A percentile compares a stretch with the other conserved stretches of the same genome.
Evolutionary conservation across 2,329 filamentous ascomycete species (phyloP).

Genomic region (Bipolaris victoriae): DNA sequence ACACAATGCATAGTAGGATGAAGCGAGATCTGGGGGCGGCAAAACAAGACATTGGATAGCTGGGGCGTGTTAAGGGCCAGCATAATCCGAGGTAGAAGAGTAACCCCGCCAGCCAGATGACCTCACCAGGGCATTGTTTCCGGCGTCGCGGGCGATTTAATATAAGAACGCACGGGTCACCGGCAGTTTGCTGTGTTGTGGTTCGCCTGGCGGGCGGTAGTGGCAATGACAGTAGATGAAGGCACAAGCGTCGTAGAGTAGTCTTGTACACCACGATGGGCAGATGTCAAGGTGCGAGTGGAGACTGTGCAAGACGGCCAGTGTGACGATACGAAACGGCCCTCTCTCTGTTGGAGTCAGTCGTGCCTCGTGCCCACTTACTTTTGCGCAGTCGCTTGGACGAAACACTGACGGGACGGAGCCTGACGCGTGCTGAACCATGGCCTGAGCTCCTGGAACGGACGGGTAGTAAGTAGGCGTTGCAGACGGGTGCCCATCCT

Average conservation of each 20-base stretch:
- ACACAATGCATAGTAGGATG: neutral
- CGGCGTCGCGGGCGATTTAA: neutral
- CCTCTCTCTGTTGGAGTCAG: conserved; percentile 6
- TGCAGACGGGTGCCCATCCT: too few species aligned
- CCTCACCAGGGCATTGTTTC: neutral
- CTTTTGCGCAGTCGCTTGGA: neutral
- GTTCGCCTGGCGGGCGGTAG: conserved; percentile 10
- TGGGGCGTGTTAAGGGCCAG: neutral
- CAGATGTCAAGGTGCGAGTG: conserved; percentile 2
- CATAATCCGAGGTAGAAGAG: neutral
- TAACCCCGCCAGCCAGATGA: conserved; percentile 1
- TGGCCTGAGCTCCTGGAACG: conserved; percentile 23
- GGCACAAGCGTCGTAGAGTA: neutral
- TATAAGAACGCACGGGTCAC: conserved; percentile 10
- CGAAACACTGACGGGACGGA: conserved; percentile 21
- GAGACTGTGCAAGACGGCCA: conserved; percentile 6
- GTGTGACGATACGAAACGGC: conserved; percentile 20
- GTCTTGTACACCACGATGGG: neutral
- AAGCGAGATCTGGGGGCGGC: neutral
- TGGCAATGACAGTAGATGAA: conserved; percentile 19
- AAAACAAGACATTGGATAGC: neutral
- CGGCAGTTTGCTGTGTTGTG: conserved; percentile 22
- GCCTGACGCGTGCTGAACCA: conserved; percentile 15
- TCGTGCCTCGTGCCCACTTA: neutral
- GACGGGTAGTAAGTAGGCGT: conserved; percentile 3